Base-by-base conservation (phyloP, 441 rosid genomes). In the Pelargonium hybrid region DNA sequence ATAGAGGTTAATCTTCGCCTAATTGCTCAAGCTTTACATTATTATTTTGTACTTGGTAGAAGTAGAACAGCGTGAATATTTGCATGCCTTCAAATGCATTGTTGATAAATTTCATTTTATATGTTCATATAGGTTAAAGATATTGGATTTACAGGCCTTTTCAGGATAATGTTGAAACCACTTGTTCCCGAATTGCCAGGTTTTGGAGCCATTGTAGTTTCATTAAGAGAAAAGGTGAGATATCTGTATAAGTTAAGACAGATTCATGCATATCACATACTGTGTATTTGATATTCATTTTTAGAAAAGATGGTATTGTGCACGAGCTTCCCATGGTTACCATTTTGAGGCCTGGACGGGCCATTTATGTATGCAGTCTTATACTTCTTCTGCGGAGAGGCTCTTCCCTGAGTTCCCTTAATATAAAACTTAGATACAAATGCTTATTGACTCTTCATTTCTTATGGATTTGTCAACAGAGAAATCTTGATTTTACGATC, bases 161-260 rank as follows among this genome's bases (percentile, higher is more conserved):
- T 95, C 82, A 87, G 97, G 90, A 76, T 92, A 84, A 90, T 92
- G 66, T 92, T 94, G 78, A 89, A 84, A 75, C 99, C 97, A 8
- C 85, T 90, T 39, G 93, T 84, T 67, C 82, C 82, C 70, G 92
- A 86, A 62, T 82, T 94, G 68, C 99, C 99, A 71, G 87, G 99
- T 70, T 92, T 95, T 72, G 98, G 97, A 48, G 99, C 98, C 74
- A 84, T 95, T 71, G 82, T 79, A 25, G 90, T 84, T 84, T 95
- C 98, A 50, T 74, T 89, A 69, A 82, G 87, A 72, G 89, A 90
- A 68, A 92, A 89, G 92, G 99, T 88, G 63, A 39, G 31, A 43
- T 39, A 45, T 39, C 50, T 29, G 3, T n/a, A 8, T 43, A 26
- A 26, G 29, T 26, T 26, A 2, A 26, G 29, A 26, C 29, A 26